These are phyloP conservation scores for Leishmania mexicana DNA, from an alignment of 208 protist species.

Conservation along the genomic window DNA sequence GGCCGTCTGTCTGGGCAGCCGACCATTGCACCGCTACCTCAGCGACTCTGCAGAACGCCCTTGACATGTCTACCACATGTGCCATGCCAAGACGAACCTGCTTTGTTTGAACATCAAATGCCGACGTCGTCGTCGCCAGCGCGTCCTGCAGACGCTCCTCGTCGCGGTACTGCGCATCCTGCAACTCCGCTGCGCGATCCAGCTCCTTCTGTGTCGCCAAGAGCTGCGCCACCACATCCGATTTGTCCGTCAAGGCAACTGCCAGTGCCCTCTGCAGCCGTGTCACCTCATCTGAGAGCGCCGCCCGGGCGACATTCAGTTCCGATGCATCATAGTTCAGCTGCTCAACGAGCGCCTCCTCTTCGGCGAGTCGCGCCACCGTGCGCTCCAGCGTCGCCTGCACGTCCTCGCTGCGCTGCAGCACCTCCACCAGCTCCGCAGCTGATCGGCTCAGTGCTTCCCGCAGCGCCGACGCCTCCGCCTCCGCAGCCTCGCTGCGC, in stretches of 20 bases:
- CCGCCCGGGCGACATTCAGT: neutral
- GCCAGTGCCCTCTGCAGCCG: neutral
- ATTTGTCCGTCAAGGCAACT: neutral
- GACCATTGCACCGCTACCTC: neutral
- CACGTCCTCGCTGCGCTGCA: conserved; percentile 18
- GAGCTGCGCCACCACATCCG: conserved; percentile 8
- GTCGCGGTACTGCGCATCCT: conserved; percentile 19
- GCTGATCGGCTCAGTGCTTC: neutral
- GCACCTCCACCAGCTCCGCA: conserved; percentile 12
- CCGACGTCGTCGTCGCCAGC: neutral
- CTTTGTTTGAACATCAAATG: conserved; percentile 10
- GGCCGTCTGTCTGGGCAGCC: too few species aligned
- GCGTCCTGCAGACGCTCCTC: conserved; percentile 9
- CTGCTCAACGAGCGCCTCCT: conserved; percentile 8
- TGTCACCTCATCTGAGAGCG: conserved; percentile 13
- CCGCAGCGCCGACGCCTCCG: neutral
- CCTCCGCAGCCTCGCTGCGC: conserved; percentile 9
- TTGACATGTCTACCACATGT: conserved; percentile 10
- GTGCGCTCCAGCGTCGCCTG: conserved; percentile 9
- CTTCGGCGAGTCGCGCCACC: conserved; percentile 5
- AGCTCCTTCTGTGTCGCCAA: conserved; percentile 3
- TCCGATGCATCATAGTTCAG: conserved; percentile 19
- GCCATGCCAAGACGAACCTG: conserved; percentile 9
- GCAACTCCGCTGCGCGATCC: conserved; percentile 16
- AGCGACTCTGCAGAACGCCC: neutral